These are phyloP conservation scores for Beauveria sp. DNA, from an alignment of 2,329 filamentous ascomycete species.

Conservation along the genomic window DNA sequence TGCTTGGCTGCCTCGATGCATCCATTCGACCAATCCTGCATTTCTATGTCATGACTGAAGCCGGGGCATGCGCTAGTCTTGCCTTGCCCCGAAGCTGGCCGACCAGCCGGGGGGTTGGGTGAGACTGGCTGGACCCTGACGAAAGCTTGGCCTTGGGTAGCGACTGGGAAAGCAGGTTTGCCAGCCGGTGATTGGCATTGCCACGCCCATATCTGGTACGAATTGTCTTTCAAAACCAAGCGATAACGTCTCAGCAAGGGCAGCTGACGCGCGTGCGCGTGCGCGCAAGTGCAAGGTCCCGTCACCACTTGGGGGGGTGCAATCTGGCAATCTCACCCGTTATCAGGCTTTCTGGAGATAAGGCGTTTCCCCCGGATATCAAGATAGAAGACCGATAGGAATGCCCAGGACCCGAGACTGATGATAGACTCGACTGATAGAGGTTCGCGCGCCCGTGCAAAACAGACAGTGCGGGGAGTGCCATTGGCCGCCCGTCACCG, in stretches of 20 bases:
- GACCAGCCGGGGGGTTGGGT: background rate
- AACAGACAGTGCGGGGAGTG: background rate
- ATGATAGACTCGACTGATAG: background rate
- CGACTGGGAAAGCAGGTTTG: background rate
- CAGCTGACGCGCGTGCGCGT: background rate
- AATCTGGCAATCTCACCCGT: background rate
- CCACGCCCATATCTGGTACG: background rate
- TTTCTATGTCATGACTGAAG: background rate
- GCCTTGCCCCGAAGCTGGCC: constrained; percentile 1
- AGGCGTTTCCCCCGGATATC: background rate
- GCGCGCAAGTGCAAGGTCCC: background rate
- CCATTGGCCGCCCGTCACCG: constrained; percentile 38
- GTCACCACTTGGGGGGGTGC: background rate
- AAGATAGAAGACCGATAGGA: constrained; percentile 4
- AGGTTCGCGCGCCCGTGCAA: background rate
- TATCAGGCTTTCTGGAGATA: background rate
- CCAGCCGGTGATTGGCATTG: constrained; percentile 1
- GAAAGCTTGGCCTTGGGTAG: background rate
- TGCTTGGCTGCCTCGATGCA: background rate
- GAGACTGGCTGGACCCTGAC: constrained; percentile 3
- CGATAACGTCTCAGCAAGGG: background rate
- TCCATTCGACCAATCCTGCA: background rate
- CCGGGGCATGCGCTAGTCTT: background rate
- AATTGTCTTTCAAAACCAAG: background rate
- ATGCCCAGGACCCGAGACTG: background rate